Evolutionary conservation across 2,329 filamentous ascomycete species (phyloP).

Genomic region (Arthroderma uncinatum): DNA sequence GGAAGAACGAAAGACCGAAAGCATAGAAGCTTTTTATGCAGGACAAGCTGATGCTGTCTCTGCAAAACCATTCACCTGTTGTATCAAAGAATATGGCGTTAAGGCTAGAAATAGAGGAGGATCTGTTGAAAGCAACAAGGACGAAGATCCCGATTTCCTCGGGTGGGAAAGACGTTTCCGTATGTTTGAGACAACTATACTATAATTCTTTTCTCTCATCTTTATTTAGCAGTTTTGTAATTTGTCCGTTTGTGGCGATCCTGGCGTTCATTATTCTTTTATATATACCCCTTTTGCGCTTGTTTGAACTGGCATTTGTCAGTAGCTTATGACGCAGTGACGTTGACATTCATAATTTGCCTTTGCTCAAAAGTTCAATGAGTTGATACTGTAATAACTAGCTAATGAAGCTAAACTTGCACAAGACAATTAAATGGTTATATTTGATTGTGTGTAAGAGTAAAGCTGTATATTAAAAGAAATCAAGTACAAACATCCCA

Average conservation of each 20-base stretch:
- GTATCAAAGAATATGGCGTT: slow-evolving; percentile 60
- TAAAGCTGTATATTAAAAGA: background rate
- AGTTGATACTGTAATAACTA: background rate
- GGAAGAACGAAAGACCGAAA: slow-evolving; percentile 53
- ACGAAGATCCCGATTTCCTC: slow-evolving; percentile 20
- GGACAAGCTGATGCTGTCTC: slow-evolving; percentile 24
- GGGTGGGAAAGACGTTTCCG: slow-evolving; percentile 54
- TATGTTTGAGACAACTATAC: slow-evolving; percentile 54
- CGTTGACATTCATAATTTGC: background rate
- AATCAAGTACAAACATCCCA: background rate
- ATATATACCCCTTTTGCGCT: background rate
- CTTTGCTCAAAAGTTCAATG: background rate
- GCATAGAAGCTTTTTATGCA: slow-evolving; percentile 18
- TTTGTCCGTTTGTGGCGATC: background rate
- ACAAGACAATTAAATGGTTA: background rate
- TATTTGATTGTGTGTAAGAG: background rate
- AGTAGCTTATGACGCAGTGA: no score
- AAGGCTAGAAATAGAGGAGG: slow-evolving; percentile 19
- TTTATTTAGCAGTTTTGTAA: background rate
- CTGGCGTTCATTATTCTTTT: background rate
- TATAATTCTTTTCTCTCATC: slow-evolving; percentile 2
- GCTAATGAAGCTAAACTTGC: background rate
- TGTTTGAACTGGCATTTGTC: background rate
- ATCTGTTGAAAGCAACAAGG: slow-evolving; percentile 19
- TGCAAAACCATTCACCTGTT: slow-evolving; percentile 57